phyloP scores from a whole-genome alignment of 1,139 yeast genomes.

The Candida anutae region DNA sequence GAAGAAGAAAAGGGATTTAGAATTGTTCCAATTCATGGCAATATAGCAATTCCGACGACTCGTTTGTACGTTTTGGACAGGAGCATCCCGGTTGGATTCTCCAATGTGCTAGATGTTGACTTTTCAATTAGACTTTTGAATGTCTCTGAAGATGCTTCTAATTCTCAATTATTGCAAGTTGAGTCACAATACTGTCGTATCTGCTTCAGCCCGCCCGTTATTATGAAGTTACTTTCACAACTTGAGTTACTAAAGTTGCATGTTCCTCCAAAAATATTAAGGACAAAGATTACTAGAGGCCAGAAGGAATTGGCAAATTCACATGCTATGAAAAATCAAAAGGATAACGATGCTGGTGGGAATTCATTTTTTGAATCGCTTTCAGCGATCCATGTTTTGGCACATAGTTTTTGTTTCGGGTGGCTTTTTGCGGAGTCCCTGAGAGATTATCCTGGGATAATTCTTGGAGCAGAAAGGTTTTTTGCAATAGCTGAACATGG shows the following conservation, averaged over 20 bases:
- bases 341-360: neutral
- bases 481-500: conserved; percentile 54
- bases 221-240: conserved; percentile 22
- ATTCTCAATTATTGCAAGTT: conserved; percentile 42
- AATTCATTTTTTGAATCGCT: conserved; percentile 16
- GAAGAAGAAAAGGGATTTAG: conserved; percentile 3
- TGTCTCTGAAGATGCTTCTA: conserved; percentile 15
- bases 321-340: no score
- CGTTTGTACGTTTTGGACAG: conserved; percentile 31
- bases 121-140: conserved; percentile 30
- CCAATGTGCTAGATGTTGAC: conserved; percentile 40
- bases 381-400: conserved; percentile 49
- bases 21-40: conserved; percentile 29
- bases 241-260: neutral
- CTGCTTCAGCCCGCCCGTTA: conserved; percentile 46
- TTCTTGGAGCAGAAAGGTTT: conserved; percentile 65
- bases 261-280: neutral
- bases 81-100: conserved; percentile 31
- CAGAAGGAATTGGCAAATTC: no score
- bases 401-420: conserved; percentile 66
- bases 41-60: conserved; percentile 32
- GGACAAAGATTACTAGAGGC: neutral
- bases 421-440: conserved; percentile 52
- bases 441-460: conserved; percentile 57
- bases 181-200: conserved; percentile 53